Evolutionary conservation across 2,329 filamentous ascomycete species (phyloP), one percentile per base, ranked within the genome.

Genomic region (Verticillium nubilum): DNA sequence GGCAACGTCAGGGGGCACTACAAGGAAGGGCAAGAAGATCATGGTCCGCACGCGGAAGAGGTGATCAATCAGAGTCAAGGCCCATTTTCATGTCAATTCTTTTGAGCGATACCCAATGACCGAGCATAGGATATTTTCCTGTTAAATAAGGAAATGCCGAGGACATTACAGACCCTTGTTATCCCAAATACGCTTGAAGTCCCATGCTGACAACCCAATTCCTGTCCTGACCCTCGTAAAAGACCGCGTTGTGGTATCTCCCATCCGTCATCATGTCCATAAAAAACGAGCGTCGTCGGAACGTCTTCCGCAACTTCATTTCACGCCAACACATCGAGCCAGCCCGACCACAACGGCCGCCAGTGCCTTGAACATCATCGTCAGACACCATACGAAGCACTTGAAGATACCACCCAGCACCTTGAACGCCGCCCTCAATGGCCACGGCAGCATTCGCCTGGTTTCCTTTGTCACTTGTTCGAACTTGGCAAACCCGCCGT

Each of bases 41-140:
- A 86, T 85, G 76, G 78, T 87, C 59, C 80, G 83, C 63, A 78
- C 84, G 70, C 78, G 86, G 63, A 88, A 88, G 77, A 78, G 83
- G 68, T 86, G 57, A 53, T 53, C 23, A 2, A 17, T 25, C 6
- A 19, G 42, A 23, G 42, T 19, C 12, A 19, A 37, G 42, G 42
- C n/a, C 42, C 42, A 50, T 7, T 50, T 50, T 50, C 42, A 50
- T 50, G 42, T 50, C 42, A 50, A 50, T 47, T 47, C 42, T 50
- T 50, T 50, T 50, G 42, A 50, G 42, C 42, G 42, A 50, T 50
- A 50, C 42, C 42, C 42, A 50, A 50, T 50, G 42, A 50, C 42
- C 42, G 42, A 50, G 42, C 42, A 50, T 25, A 50, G 42, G 42
- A 23, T 50, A 10, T 50, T 17, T 50, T 25, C 42, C 42, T 50